These are phyloP conservation scores for Stentor coeruleus DNA, from an alignment of 73 alveolate genomes.

Conservation along the genomic window DNA sequence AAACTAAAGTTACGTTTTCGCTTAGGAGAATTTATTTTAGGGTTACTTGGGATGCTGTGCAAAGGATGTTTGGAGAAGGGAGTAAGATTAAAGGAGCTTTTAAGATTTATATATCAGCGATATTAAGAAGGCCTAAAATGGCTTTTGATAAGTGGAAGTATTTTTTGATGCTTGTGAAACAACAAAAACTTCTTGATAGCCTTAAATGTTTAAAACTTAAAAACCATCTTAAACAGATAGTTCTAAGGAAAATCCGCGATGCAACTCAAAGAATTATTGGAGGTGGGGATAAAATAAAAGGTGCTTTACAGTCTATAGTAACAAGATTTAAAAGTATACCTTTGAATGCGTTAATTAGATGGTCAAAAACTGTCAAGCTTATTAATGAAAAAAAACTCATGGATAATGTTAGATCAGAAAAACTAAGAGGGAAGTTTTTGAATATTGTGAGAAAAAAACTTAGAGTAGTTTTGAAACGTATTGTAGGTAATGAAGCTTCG, in stretches of 20 bases:
- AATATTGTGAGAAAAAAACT: background rate
- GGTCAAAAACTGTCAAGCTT: background rate
- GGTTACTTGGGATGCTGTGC: background rate
- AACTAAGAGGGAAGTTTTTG: background rate
- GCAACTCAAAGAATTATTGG: slow-evolving; percentile 15
- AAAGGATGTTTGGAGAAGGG: slow-evolving; percentile 8
- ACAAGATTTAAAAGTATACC: background rate
- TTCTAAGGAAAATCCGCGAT: background rate
- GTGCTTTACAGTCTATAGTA: background rate
- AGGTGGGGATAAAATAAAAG: slow-evolving; percentile 6
- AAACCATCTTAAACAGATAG: background rate
- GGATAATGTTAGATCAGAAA: slow-evolving; percentile 12
- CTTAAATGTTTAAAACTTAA: background rate
- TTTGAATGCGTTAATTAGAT: background rate
- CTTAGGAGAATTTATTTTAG: background rate
- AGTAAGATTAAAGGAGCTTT: background rate
- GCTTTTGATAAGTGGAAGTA: slow-evolving; percentile 18
- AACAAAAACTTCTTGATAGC: background rate
- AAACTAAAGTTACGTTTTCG: background rate
- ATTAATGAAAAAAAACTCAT: background rate
- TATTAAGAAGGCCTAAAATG: background rate
- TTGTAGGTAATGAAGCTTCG: background rate
- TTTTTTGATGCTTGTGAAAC: background rate
- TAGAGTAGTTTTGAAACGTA: background rate
- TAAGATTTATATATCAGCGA: background rate